phyloP scores from a whole-genome alignment of 805 yeast species.

The Cyberlindnera euphorbiiphila region DNA sequence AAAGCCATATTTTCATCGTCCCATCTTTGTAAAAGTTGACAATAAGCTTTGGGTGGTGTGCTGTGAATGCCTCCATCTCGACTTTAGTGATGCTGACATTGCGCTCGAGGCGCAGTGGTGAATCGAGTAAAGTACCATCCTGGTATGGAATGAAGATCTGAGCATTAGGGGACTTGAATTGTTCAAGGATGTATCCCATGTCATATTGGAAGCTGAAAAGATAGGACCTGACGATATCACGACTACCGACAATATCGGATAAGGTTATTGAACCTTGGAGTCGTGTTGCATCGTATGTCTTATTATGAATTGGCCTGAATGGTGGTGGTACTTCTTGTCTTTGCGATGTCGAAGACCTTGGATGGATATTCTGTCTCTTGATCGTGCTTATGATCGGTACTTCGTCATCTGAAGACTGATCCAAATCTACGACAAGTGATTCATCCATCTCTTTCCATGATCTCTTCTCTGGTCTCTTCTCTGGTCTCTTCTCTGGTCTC shows the following conservation, averaged over 20 bases:
- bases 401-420: too few species aligned
- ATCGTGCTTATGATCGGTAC: too few species aligned
- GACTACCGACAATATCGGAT: conserved; percentile 32
- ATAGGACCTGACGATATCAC: conserved; percentile 34
- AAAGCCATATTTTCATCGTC: conserved; percentile 47
- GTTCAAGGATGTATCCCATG: conserved; percentile 29
- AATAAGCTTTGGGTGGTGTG: conserved; percentile 69
- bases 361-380: too few species aligned
- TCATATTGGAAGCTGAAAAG: conserved; percentile 50
- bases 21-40: conserved; percentile 44
- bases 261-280: conserved; percentile 26
- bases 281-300: conserved; percentile 14
- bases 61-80: conserved; percentile 36
- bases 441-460: too few species aligned
- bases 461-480: too few species aligned
- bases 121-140: conserved; percentile 28
- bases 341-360: too few species aligned
- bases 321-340: conserved; percentile 16
- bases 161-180: conserved; percentile 22
- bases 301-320: conserved; percentile 23
- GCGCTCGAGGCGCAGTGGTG: neutral
- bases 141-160: conserved; percentile 31
- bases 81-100: conserved; percentile 27
- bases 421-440: too few species aligned
- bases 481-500: too few species aligned